Evolutionary conservation across 169 alveolate species (phyloP).

Genomic region (Toxoplasma gondii): DNA sequence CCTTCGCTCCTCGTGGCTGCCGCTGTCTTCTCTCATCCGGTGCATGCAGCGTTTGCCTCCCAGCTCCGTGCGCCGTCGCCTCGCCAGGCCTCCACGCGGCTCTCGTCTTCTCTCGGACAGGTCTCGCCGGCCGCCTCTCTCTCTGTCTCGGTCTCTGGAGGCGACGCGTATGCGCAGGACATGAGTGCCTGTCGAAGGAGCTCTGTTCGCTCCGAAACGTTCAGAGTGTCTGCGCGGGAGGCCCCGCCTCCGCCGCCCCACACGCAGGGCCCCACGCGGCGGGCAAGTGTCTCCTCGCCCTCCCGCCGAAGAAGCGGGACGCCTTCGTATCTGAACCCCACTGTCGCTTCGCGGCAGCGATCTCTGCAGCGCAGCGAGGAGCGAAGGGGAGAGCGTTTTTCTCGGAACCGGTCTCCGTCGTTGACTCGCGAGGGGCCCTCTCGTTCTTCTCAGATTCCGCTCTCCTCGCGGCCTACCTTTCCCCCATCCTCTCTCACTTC

Average conservation of each 20-base stretch:
- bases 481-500: not conserved
- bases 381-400: not conserved
- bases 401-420: not conserved
- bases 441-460: not conserved
- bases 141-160: too few relatives aligned
- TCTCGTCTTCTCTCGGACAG: too few relatives aligned
- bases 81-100: too few relatives aligned
- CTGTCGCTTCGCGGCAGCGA: not conserved
- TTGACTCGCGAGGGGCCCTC: not conserved
- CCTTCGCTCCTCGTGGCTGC: not conserved
- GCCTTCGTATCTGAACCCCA: not conserved
- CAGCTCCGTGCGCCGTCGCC: not conserved
- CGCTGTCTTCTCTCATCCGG: not conserved
- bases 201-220: too few relatives aligned
- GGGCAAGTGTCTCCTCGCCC: too few relatives aligned
- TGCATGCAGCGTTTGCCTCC: not conserved
- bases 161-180: too few relatives aligned
- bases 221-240: too few relatives aligned
- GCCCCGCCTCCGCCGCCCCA: too few relatives aligned
- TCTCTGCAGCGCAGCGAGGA: not conserved
- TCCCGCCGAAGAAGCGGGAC: not conserved
- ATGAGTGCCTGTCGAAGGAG: too few relatives aligned
- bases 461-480: not conserved
- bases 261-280: too few relatives aligned
- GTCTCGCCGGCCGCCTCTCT: too few relatives aligned